Conservation (phyloP, 495 filamentous ascomycete genomes). For the Penicilliopsis zonata region DNA sequence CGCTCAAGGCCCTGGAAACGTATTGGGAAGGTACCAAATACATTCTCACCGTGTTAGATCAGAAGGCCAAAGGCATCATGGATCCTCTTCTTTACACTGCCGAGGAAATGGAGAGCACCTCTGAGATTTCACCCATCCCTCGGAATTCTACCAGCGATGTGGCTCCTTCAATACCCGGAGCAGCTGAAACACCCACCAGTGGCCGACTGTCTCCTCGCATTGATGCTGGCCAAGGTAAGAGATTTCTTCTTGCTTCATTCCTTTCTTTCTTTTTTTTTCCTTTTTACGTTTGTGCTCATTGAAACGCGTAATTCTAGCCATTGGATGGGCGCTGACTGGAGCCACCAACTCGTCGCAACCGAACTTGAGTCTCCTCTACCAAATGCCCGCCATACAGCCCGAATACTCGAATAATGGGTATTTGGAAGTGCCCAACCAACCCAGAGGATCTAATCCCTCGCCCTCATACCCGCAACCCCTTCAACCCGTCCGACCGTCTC, state of each 20-base stretch:
- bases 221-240: conserved; percentile 42
- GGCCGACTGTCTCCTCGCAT: conserved; percentile 30
- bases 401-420: conserved; percentile 22
- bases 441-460: conserved; percentile 10
- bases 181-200: conserved; percentile 15
- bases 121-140: conserved; percentile 21
- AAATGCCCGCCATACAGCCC: conserved; percentile 30
- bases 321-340: conserved; percentile 70
- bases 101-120: conserved; percentile 62
- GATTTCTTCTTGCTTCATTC: conserved; percentile 6
- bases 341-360: conserved; percentile 73
- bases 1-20: conserved; percentile 57
- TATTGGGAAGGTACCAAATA: conserved; percentile 84
- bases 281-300: neutral
- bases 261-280: conserved; percentile 19
- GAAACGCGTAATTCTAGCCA: conserved; percentile 33
- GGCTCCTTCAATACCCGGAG: conserved; percentile 15
- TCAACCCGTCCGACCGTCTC: conserved; percentile 7
- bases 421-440: conserved; percentile 11
- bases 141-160: conserved; percentile 12
- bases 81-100: conserved; percentile 68
- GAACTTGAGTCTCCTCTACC: conserved; percentile 62
- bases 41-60: conserved; percentile 74
- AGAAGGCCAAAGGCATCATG: conserved; percentile 72
- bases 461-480: conserved; percentile 12